Evolutionary conservation across 257 asterid genomes (phyloP).

Genomic region (Verbascum thapsus): DNA sequence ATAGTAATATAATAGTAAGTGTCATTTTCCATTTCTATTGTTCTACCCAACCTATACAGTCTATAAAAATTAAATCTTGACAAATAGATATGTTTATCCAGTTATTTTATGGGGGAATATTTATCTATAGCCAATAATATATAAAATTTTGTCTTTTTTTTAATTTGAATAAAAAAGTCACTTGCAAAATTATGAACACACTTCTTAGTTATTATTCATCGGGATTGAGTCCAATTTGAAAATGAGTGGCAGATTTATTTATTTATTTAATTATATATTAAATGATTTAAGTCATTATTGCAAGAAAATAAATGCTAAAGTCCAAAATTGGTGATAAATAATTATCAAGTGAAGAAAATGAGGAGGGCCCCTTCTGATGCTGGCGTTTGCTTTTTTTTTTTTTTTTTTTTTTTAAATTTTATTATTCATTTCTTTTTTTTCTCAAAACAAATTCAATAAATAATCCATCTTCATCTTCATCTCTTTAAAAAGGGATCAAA

Average conservation of each 20-base stretch:
- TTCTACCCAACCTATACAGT: no score
- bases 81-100: no score
- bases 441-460: conserved; percentile 33
- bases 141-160: no score
- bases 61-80: no score
- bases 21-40: no score
- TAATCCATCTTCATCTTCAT: neutral
- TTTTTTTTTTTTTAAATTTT: conserved; percentile 9
- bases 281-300: conserved; percentile 20
- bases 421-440: conserved; percentile 17
- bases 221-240: conserved; percentile 41
- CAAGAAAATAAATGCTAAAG: conserved; percentile 33
- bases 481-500: conserved; percentile 35
- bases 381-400: conserved; percentile 35
- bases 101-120: conserved; percentile 12
- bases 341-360: conserved; percentile 27
- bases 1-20: no score
- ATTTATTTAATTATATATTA: conserved; percentile 2
- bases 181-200: conserved; percentile 10
- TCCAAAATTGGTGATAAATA: conserved; percentile 37
- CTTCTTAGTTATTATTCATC: conserved; percentile 10
- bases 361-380: conserved; percentile 42
- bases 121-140: conserved; percentile 13
- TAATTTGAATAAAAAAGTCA: no score
- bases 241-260: conserved; percentile 22